These are phyloP conservation scores for Onygena corvina DNA, from an alignment of 2,329 filamentous ascomycete genomes.

Conservation along the genomic window DNA sequence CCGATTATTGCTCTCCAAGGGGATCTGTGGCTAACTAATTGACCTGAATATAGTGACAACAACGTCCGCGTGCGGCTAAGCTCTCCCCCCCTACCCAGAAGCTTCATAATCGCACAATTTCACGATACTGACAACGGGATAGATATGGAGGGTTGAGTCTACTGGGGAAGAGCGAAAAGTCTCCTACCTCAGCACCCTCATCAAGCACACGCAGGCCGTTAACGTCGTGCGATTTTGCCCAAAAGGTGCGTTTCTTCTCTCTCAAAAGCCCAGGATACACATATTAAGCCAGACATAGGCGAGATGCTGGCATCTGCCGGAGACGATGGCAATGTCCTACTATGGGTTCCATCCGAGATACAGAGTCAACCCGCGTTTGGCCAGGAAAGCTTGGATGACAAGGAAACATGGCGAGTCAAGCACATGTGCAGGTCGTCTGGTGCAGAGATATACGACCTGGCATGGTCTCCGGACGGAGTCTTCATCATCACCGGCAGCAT, in stretches of 20 bases:
- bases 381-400: conserved; percentile 77
- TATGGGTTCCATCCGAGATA: conserved; percentile 83
- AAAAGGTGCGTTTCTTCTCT: conserved; percentile 52
- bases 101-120: conserved; percentile 4
- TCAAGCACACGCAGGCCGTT: conserved; percentile 91
- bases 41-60: conserved; percentile 51
- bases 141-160: conserved; percentile 85
- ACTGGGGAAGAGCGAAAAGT: conserved; percentile 79
- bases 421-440: conserved; percentile 95
- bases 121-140: conserved; percentile 24
- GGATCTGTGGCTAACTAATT: conserved; percentile 11
- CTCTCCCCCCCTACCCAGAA: conserved; percentile 15
- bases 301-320: conserved; percentile 90
- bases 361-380: conserved; percentile 58
- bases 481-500: conserved; percentile 99
- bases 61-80: conserved; percentile 65
- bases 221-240: conserved; percentile 96
- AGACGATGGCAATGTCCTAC: conserved; percentile 91
- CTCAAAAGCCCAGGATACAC: neutral
- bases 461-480: conserved; percentile 93
- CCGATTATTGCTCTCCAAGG: neutral
- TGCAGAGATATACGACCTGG: conserved; percentile 93
- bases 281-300: conserved; percentile 41
- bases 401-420: conserved; percentile 92
- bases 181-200: conserved; percentile 79